Evolutionary conservation across 108 stramenopile species (phyloP).

Genomic region (Pelagomonas calceolata): DNA sequence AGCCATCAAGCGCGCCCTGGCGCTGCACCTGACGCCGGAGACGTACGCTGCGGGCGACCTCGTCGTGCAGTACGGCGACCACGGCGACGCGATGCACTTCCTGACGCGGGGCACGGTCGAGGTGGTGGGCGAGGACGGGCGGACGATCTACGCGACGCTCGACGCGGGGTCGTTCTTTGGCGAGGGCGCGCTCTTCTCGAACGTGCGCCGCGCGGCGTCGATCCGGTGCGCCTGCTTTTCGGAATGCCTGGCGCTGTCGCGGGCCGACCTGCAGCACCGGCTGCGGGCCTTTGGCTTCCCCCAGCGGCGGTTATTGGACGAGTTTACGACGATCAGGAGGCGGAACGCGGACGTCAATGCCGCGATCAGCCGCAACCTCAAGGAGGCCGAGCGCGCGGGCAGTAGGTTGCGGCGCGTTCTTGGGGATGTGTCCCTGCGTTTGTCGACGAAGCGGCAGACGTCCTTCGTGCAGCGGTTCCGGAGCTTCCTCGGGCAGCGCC

Average conservation of each 20-base stretch:
- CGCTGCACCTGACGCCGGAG: slow-evolving; percentile 24
- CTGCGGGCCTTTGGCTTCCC: slow-evolving; percentile 31
- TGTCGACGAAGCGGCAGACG: background rate
- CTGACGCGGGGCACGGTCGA: slow-evolving; percentile 34
- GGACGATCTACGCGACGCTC: slow-evolving; percentile 41
- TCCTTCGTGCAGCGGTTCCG: background rate
- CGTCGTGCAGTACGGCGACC: slow-evolving; percentile 38
- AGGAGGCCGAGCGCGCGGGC: slow-evolving; percentile 9
- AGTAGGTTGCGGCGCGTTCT: slow-evolving; percentile 31
- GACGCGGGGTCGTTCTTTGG: slow-evolving; percentile 45
- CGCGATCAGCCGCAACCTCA: slow-evolving; percentile 30
- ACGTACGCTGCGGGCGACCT: slow-evolving; percentile 34
- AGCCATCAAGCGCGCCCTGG: slow-evolving; percentile 34
- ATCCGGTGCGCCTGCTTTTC: slow-evolving; percentile 33
- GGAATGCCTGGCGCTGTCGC: slow-evolving; percentile 29
- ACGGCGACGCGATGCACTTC: slow-evolving; percentile 51
- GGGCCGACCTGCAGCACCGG: slow-evolving; percentile 32
- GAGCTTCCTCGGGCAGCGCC: slow-evolving; percentile 20
- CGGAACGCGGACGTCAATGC: slow-evolving; percentile 31
- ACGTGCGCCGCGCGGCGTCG: slow-evolving; percentile 34
- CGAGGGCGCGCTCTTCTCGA: slow-evolving; percentile 49
- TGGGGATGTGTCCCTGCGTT: slow-evolving; percentile 7
- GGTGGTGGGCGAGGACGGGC: slow-evolving; percentile 26
- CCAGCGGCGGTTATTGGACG: slow-evolving; percentile 24
- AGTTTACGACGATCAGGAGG: slow-evolving; percentile 25